Evolutionary conservation across 2,329 filamentous ascomycete species (phyloP).

Genomic region (Sarocladium brachiariae): DNA sequence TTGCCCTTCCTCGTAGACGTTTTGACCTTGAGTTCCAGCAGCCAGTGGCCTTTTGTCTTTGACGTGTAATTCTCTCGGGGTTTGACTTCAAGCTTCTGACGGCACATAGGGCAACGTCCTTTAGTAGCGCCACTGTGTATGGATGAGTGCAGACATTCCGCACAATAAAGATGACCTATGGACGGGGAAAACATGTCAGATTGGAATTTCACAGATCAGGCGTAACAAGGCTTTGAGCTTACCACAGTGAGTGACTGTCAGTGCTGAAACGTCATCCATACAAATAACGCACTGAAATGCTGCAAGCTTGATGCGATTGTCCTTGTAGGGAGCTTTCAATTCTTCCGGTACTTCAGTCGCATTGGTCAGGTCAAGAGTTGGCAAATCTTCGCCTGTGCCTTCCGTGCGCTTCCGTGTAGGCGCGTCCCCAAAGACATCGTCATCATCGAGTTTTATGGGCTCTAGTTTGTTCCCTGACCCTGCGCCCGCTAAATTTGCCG

Average conservation of each 20-base stretch:
- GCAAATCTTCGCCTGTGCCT: not conserved
- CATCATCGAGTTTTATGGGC: conserved; percentile 8
- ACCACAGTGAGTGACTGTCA: conserved; percentile 63
- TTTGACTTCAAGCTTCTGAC: conserved; percentile 48
- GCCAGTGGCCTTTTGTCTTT: conserved; percentile 48
- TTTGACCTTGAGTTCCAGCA: conserved; percentile 57
- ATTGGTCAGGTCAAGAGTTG: conserved; percentile 14
- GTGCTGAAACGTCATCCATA: conserved; percentile 51
- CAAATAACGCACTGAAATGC: conserved; percentile 61
- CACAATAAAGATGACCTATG: conserved; percentile 58
- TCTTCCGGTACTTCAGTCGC: conserved; percentile 17
- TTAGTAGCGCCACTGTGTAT: conserved; percentile 49
- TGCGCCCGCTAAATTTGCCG: conserved; percentile 10
- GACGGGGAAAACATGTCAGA: conserved; percentile 11
- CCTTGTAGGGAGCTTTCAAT: conserved; percentile 28
- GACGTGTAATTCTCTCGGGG: conserved; percentile 31
- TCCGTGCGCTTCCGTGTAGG: not conserved
- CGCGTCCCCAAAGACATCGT: conserved; percentile 9
- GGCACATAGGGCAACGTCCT: conserved; percentile 57
- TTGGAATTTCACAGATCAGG: no score
- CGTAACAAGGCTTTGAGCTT: conserved; percentile 30
- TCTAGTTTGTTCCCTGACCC: conserved; percentile 16
- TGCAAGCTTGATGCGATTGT: conserved; percentile 45
- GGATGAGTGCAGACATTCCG: conserved; percentile 54
- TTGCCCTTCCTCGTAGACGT: conserved; percentile 47